Percentiles rank a stretch among this genome's conserved stretches.
Conservation (phyloP, 148 eudicot genomes). For the Heliosperma pusillum region DNA sequence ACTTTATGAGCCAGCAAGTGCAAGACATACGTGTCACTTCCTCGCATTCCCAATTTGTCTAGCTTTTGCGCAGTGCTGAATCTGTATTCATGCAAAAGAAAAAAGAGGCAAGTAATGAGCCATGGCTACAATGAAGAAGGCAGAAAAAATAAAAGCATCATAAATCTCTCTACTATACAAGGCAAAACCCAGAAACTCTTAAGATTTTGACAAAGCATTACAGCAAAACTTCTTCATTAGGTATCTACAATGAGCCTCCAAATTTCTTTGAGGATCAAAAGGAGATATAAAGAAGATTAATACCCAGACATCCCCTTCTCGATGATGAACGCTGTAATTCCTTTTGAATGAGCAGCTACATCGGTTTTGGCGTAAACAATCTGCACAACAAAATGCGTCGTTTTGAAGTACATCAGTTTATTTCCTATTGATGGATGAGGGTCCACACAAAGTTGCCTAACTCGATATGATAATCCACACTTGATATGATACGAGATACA, state of each 20-base stretch:
- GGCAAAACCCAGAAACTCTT: too few relatives aligned
- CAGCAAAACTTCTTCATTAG: background rate
- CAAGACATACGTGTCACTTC: slow-evolving; percentile 94
- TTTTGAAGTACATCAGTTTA: background rate
- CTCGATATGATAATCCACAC: too few relatives aligned
- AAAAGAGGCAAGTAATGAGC: background rate
- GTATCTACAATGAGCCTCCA: background rate
- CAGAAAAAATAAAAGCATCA: background rate
- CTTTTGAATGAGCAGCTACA: slow-evolving; percentile 65
- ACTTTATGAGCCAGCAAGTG: slow-evolving; percentile 10
- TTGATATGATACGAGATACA: too few relatives aligned
- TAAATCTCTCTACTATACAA: background rate
- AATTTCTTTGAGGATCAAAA: background rate
- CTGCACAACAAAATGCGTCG: slow-evolving; percentile 35
- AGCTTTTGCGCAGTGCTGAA: slow-evolving; percentile 97
- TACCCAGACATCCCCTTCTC: slow-evolving; percentile 99
- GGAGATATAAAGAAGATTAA: slow-evolving; percentile 12
- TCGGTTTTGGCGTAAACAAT: slow-evolving; percentile 94
- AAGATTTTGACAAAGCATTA: too few relatives aligned
- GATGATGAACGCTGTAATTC: slow-evolving; percentile 95
- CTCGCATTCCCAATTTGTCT: slow-evolving; percentile 99
- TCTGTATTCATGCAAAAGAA: slow-evolving; percentile 49
- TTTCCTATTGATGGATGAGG: background rate
- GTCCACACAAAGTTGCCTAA: background rate
- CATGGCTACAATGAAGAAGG: background rate